phyloP scores from a whole-genome alignment of 345 rosid genomes.

The Litchi chinensis region DNA sequence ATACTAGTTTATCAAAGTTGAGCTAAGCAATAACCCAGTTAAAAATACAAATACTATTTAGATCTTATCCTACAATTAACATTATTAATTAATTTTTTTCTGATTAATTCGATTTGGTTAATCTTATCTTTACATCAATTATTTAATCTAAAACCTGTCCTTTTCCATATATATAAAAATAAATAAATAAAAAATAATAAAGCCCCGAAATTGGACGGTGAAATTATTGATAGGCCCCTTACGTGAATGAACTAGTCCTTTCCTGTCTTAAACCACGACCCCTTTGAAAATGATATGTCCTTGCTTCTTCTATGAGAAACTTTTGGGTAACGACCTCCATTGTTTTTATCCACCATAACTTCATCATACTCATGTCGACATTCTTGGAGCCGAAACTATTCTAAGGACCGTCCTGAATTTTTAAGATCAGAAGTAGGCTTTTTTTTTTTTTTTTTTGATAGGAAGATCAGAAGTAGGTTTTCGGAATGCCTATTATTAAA shows the following conservation, averaged over 20 bases:
- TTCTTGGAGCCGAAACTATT: no score
- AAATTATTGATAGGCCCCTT: conserved; percentile 24
- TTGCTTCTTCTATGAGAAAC: not conserved
- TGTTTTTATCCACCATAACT: not conserved
- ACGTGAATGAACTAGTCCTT: conserved; percentile 13
- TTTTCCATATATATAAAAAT: not conserved
- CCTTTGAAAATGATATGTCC: conserved; percentile 10
- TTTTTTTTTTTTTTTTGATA: no score
- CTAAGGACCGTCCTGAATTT: no score
- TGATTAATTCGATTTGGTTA: not conserved
- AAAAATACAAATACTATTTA: not conserved
- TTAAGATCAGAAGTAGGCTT: no score
- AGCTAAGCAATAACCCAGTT: no score
- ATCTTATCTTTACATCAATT: not conserved
- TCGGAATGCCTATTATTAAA: no score
- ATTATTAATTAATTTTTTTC: not conserved
- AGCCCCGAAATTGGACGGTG: not conserved
- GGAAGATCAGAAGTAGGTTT: no score
- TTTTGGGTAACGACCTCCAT: not conserved
- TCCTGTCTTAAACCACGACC: not conserved
- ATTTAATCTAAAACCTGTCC: conserved; percentile 1
- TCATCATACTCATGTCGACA: no score
- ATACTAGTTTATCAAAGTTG: no score
- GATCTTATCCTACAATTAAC: no score
- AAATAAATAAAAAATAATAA: not conserved